Conservation (phyloP, 1,284 basidiomycete genomes). For the Bjerkandera adusta region DNA sequence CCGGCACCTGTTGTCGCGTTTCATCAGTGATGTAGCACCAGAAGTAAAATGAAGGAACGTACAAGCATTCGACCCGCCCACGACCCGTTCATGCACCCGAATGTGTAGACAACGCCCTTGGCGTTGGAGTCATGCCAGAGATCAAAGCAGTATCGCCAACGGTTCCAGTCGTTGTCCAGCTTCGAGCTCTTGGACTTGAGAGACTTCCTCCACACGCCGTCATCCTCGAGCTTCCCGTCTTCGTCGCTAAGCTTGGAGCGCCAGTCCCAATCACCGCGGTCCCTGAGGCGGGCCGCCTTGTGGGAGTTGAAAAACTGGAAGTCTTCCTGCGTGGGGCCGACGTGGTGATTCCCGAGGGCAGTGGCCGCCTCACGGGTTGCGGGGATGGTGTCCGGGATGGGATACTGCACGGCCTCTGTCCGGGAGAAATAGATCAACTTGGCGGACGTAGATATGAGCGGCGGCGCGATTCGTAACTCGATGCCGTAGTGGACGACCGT, state of each 20-base stretch:
- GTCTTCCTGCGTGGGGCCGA: slow-evolving; percentile 50
- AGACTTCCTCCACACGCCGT: slow-evolving; percentile 23
- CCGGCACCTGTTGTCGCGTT: slow-evolving; percentile 1
- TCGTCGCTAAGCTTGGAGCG: slow-evolving; percentile 28
- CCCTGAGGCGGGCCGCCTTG: slow-evolving; percentile 31
- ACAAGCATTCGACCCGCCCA: slow-evolving; percentile 63
- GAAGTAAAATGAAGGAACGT: slow-evolving; percentile 21
- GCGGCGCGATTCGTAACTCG: slow-evolving; percentile 38
- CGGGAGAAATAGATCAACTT: slow-evolving; percentile 61
- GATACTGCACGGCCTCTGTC: slow-evolving; percentile 46
- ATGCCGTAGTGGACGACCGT: slow-evolving; percentile 40
- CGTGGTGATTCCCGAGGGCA: slow-evolving; percentile 22
- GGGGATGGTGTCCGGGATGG: slow-evolving; percentile 44
- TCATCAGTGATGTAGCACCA: neutral
- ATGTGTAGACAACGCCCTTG: slow-evolving; percentile 46
- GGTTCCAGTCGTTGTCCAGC: slow-evolving; percentile 64
- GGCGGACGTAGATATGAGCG: slow-evolving; percentile 54
- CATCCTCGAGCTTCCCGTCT: slow-evolving; percentile 25
- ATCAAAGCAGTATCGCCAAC: slow-evolving; percentile 49
- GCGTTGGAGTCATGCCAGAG: slow-evolving; percentile 34
- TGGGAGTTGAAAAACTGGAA: slow-evolving; percentile 53
- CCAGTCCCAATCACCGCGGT: slow-evolving; percentile 40
- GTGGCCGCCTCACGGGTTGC: slow-evolving; percentile 41
- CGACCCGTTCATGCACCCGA: slow-evolving; percentile 49
- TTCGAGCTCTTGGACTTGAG: slow-evolving; percentile 33